These are phyloP conservation scores for Hippophae rhamnoides DNA, from an alignment of 306 rosid genomes.

Conservation along the genomic window DNA sequence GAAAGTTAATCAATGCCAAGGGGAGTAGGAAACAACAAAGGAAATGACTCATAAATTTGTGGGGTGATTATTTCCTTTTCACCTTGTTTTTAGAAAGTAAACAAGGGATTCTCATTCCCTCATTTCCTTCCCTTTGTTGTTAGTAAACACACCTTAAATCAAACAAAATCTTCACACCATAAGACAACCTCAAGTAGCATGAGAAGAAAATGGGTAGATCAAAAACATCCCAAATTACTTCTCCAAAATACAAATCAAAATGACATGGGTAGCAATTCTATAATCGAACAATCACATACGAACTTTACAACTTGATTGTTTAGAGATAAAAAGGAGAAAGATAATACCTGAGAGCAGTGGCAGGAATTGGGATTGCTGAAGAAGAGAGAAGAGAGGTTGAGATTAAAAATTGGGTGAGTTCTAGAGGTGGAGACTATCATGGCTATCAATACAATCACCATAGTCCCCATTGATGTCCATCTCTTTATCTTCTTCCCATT, in stretches of 20 bases:
- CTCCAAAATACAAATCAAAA: background rate
- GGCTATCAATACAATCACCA: constrained; percentile 15
- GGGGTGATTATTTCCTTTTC: no score
- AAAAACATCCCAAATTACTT: background rate
- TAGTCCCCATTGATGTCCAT: background rate
- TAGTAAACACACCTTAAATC: background rate
- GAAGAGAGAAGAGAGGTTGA: constrained; percentile 3
- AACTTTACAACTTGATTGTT: no score
- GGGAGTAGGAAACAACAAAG: no score
- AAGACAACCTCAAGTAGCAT: background rate
- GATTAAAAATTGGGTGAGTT: background rate
- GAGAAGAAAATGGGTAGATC: background rate
- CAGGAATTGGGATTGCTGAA: constrained; percentile 16
- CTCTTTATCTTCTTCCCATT: background rate
- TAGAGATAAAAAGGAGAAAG: constrained; percentile 6
- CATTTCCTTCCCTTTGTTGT: no score
- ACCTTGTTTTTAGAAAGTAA: no score
- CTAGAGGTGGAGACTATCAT: constrained; percentile 3
- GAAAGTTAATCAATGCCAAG: no score
- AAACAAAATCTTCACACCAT: background rate
- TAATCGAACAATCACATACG: no score
- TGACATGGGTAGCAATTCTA: no score
- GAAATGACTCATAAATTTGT: no score
- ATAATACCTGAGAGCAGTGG: constrained; percentile 14
- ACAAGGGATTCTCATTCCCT: no score